These are phyloP conservation scores for Phytophthora hybrid DNA, from an alignment of 352 stramenopile species.

Conservation along the genomic window DNA sequence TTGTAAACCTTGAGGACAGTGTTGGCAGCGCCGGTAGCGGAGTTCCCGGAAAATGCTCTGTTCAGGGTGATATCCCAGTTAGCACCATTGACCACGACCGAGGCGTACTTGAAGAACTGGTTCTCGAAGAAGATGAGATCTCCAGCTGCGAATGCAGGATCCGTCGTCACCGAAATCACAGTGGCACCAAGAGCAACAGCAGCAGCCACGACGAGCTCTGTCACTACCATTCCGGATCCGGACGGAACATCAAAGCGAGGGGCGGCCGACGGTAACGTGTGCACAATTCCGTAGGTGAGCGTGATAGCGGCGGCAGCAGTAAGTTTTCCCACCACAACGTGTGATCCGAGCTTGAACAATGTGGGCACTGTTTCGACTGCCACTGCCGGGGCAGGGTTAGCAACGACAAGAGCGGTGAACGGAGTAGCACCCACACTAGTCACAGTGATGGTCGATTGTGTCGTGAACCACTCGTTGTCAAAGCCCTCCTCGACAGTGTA, in stretches of 20 bases:
- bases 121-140: conserved; percentile 69
- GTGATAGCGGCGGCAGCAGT: not conserved
- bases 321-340: conserved; percentile 23
- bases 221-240: not conserved
- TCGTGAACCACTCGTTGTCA: conserved; percentile 69
- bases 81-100: not conserved
- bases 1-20: conserved; percentile 35
- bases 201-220: not conserved
- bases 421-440: not conserved
- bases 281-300: not conserved
- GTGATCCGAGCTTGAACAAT: conserved; percentile 37
- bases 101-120: conserved; percentile 4
- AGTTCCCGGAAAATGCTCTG: conserved; percentile 57
- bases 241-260: not conserved
- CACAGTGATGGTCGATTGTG: conserved; percentile 25
- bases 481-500: conserved; percentile 54
- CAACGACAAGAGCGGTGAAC: not conserved
- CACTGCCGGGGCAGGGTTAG: not conserved
- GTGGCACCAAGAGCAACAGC: conserved; percentile 22
- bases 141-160: conserved; percentile 17
- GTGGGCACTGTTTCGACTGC: not conserved
- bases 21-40: conserved; percentile 19
- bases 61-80: conserved; percentile 44
- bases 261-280: not conserved
- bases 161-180: conserved; percentile 9